Conservation (phyloP, 2,329 filamentous ascomycete genomes). For the Tolypocladium amazonense region DNA sequence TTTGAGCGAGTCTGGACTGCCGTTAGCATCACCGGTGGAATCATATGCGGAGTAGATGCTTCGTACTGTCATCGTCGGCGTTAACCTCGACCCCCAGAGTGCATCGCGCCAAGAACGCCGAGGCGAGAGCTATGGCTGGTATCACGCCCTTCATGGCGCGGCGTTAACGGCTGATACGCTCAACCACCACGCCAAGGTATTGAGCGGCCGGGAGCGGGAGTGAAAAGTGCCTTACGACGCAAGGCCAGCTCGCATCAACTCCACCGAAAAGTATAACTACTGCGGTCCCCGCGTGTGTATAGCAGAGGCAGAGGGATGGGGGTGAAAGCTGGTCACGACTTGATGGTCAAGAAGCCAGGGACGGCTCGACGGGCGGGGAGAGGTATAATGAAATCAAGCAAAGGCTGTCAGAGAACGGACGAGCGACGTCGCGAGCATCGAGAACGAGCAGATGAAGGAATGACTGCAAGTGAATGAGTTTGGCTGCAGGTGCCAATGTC, state of each 20-base stretch:
- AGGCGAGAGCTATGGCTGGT: slow-evolving; percentile 3
- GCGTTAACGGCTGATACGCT: background rate
- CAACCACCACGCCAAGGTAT: background rate
- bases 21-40: background rate
- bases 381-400: background rate
- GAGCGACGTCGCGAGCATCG: background rate
- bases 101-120: slow-evolving; percentile 4
- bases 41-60: background rate
- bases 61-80: slow-evolving; percentile 20
- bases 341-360: background rate
- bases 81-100: slow-evolving; percentile 19
- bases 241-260: background rate
- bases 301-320: background rate
- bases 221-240: background rate
- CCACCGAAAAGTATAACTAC: background rate
- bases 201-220: background rate
- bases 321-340: background rate
- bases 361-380: background rate
- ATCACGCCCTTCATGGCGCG: slow-evolving; percentile 1
- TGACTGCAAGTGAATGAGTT: background rate
- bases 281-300: background rate
- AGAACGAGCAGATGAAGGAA: background rate
- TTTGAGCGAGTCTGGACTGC: slow-evolving; percentile 35
- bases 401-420: background rate
- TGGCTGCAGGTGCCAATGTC: background rate